Evolutionary conservation across 2,329 filamentous ascomycete species (phyloP).

Genomic region (Ophiostoma angusticollis): DNA sequence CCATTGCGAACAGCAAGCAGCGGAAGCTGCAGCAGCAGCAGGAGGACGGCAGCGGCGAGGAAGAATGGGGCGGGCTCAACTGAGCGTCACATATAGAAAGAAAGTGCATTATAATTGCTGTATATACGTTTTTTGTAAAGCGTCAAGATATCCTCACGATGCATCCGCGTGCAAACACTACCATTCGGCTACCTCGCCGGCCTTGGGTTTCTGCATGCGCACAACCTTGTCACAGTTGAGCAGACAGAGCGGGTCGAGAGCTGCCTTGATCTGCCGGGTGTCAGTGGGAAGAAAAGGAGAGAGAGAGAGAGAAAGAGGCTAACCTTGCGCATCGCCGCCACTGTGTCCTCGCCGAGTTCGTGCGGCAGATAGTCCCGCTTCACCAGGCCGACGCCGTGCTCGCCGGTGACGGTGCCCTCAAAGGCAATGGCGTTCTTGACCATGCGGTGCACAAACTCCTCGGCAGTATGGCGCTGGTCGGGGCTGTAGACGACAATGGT

Average conservation of each 20-base stretch:
- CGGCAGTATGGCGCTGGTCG: constrained; percentile 52
- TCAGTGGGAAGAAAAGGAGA: too few relatives aligned
- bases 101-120: background rate
- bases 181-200: constrained; percentile 34
- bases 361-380: constrained; percentile 75
- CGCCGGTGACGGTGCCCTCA: constrained; percentile 75
- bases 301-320: too few relatives aligned
- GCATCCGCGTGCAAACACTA: constrained; percentile 16
- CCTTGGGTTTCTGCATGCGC: constrained; percentile 42
- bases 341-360: constrained; percentile 60
- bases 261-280: constrained; percentile 72
- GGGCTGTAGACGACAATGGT: constrained; percentile 49
- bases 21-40: constrained; percentile 27
- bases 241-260: constrained; percentile 62
- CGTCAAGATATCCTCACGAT: background rate
- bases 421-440: constrained; percentile 74
- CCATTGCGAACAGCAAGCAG: constrained; percentile 48
- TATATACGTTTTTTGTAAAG: background rate
- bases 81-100: background rate
- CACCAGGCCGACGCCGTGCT: constrained; percentile 72
- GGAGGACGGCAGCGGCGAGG: constrained; percentile 6
- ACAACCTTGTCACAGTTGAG: constrained; percentile 60
- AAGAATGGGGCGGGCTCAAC: constrained; percentile 21
- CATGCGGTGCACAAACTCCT: constrained; percentile 67
- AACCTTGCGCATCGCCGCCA: constrained; percentile 69